Evolutionary conservation across 192 early-diverging fungal species (phyloP).

Genomic region (Podila verticillata): DNA sequence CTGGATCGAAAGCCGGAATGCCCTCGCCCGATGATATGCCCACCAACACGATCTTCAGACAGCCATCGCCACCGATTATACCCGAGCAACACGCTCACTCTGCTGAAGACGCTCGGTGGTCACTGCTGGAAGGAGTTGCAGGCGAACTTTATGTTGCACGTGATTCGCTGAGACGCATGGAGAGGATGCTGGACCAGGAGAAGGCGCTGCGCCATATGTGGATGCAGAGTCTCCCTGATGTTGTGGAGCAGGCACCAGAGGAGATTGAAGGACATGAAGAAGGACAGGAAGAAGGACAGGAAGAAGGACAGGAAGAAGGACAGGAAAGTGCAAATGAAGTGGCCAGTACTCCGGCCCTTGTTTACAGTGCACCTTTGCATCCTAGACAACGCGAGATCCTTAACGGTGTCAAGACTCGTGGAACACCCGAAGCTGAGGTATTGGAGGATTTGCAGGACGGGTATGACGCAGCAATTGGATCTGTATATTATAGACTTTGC

Average conservation of each 20-base stretch:
- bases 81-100: constrained; percentile 27
- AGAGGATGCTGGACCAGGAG: constrained; percentile 29
- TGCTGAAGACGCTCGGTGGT: constrained; percentile 30
- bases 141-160: constrained; percentile 34
- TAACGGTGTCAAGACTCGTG: constrained; percentile 23
- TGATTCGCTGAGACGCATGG: constrained; percentile 30
- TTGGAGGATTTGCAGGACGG: background rate
- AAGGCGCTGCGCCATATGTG: constrained; percentile 26
- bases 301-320: too few species aligned
- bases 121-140: constrained; percentile 30
- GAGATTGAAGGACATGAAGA: background rate
- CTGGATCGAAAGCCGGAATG: constrained; percentile 42
- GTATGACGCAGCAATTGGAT: too few species aligned
- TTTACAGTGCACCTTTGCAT: constrained; percentile 12
- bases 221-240: constrained; percentile 11
- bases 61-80: constrained; percentile 41
- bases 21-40: constrained; percentile 42
- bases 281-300: too few species aligned
- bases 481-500: background rate
- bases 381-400: constrained; percentile 20
- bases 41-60: constrained; percentile 43
- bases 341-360: background rate
- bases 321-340: too few species aligned
- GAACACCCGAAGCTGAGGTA: constrained; percentile 30
- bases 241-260: background rate